A percentile compares a stretch with the other conserved stretches of the same genome.
Evolutionary conservation across 116 monocot species (phyloP).

Genomic region (Zostera marina): DNA sequence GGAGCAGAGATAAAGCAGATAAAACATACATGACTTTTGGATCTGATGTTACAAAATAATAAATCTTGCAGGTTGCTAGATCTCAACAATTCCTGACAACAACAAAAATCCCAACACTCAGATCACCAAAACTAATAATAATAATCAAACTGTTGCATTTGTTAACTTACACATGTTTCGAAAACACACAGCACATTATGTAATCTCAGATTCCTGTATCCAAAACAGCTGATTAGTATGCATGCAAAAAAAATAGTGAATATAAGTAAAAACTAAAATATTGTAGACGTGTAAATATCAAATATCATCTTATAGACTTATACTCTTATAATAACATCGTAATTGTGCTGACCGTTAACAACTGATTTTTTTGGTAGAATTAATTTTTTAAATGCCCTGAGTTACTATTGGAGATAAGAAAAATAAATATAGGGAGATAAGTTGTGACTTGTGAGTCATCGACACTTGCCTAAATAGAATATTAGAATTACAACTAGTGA

Average conservation of each 20-base stretch:
- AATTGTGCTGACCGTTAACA: too few species aligned
- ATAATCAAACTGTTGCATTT: background rate
- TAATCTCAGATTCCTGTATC: slow-evolving; percentile 58
- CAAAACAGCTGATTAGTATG: background rate
- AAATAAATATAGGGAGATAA: too few species aligned
- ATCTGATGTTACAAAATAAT: slow-evolving; percentile 50
- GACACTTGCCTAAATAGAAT: too few species aligned
- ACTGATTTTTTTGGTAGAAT: too few species aligned
- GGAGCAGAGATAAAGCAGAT: background rate
- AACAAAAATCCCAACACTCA: slow-evolving; percentile 1
- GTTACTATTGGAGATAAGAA: too few species aligned
- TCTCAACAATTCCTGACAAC: slow-evolving; percentile 45
- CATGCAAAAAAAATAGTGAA: background rate
- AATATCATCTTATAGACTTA: background rate
- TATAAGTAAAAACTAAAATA: background rate
- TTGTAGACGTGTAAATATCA: background rate
- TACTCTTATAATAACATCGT: too few species aligned
- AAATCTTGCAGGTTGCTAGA: slow-evolving; percentile 42
- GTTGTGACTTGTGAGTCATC: too few species aligned
- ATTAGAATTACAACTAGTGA: too few species aligned
- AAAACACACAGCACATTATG: slow-evolving; percentile 61
- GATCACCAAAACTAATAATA: background rate
- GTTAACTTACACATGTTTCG: slow-evolving; percentile 59
- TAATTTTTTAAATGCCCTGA: too few species aligned
- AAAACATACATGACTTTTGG: slow-evolving; percentile 41